Evolutionary conservation across 2,329 filamentous ascomycete genomes (phyloP).

Genomic region (Fusarium paranaense): DNA sequence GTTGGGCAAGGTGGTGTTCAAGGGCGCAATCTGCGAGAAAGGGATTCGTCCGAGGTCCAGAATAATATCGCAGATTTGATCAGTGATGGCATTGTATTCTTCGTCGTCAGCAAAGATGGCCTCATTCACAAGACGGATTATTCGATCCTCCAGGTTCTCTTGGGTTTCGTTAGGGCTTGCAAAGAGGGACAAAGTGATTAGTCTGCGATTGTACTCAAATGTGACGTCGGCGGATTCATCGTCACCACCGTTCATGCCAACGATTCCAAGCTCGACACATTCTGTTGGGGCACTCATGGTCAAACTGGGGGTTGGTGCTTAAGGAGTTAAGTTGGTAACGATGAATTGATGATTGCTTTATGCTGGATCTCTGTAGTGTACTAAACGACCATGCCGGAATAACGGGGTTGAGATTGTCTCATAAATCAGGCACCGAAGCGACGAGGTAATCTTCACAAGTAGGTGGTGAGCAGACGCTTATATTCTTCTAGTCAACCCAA

Average conservation of each 20-base stretch:
- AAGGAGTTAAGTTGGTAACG: background rate
- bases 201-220: background rate
- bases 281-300: background rate
- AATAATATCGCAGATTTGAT: background rate
- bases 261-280: background rate
- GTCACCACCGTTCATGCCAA: background rate
- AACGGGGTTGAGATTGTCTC: background rate
- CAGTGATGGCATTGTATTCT: background rate
- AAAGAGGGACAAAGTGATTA: background rate
- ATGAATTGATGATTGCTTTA: background rate
- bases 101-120: background rate
- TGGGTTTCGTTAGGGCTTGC: background rate
- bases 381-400: background rate
- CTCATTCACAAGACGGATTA: background rate
- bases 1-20: background rate
- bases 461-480: background rate
- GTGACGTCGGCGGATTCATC: background rate
- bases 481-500: background rate
- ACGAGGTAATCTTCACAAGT: background rate
- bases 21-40: background rate
- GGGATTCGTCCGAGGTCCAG: background rate
- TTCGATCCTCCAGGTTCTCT: background rate
- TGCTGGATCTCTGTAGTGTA: background rate
- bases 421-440: background rate
- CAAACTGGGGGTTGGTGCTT: background rate